These are phyloP conservation scores for Rutstroemia sp. DNA, from an alignment of 2,329 filamentous ascomycete species.

Conservation along the genomic window DNA sequence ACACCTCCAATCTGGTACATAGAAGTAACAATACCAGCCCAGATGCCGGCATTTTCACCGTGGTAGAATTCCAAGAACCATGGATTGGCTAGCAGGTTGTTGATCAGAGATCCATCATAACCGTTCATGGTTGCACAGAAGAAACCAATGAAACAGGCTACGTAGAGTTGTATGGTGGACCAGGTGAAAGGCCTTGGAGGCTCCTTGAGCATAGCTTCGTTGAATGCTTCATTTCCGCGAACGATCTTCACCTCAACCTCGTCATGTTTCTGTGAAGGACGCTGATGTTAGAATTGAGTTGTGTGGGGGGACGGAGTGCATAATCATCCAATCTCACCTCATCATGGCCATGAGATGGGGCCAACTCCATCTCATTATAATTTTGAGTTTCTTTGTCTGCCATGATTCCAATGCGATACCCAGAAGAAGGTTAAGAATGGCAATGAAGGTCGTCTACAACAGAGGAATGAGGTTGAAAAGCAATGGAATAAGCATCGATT, in stretches of 20 bases:
- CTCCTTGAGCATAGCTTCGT: constrained; percentile 48
- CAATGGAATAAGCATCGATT: neutral
- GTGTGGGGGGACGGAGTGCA: neutral
- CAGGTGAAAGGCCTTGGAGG: constrained; percentile 37
- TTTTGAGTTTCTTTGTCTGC: neutral
- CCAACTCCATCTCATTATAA: neutral
- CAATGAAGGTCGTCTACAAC: neutral
- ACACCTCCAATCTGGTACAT: constrained; percentile 47
- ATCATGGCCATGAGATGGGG: constrained; percentile 3
- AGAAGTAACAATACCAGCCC: constrained; percentile 42
- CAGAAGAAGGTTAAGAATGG: neutral
- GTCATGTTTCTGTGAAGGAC: constrained; percentile 21
- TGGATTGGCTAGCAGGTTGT: constrained; percentile 39
- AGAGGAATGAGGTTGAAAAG: neutral
- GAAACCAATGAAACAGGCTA: constrained; percentile 40
- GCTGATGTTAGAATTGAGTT: neutral
- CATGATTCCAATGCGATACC: neutral
- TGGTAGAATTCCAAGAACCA: constrained; percentile 35
- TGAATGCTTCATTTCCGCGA: constrained; percentile 45
- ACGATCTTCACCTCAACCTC: constrained; percentile 36
- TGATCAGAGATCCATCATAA: constrained; percentile 44
- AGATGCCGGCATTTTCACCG: constrained; percentile 37
- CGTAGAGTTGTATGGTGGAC: constrained; percentile 36
- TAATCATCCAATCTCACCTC: constrained; percentile 4
- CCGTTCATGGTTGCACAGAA: constrained; percentile 46